A percentile compares a stretch with the other conserved stretches of the same genome.
Evolutionary conservation across 305 asterid species (phyloP).

Genomic region (Fraxinus angustifolia): DNA sequence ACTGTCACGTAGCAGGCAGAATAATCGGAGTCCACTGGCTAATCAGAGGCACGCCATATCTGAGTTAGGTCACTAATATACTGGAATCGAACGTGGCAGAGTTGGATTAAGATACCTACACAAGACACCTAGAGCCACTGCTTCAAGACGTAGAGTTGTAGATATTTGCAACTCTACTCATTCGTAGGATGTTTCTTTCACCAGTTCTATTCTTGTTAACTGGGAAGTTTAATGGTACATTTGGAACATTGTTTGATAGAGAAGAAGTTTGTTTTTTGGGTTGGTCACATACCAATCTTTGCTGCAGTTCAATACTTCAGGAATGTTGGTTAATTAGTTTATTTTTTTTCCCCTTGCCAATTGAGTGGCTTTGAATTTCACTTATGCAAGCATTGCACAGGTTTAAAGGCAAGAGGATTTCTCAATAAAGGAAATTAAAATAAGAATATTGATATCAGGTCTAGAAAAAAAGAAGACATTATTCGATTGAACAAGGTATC

Average conservation of each 20-base stretch:
- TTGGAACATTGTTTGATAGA: not conserved
- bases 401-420: not conserved
- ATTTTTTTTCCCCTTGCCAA: not conserved
- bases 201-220: not conserved
- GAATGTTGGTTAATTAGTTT: not conserved
- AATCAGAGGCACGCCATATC: slow-evolving; percentile 35
- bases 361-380: not conserved
- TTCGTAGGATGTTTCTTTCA: not conserved
- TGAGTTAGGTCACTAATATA: slow-evolving; percentile 23
- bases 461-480: not conserved
- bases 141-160: slow-evolving; percentile 22
- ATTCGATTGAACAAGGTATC: not conserved
- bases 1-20: slow-evolving; percentile 39
- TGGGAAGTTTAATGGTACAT: not conserved
- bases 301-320: not conserved
- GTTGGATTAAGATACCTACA: not conserved
- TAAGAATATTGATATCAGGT: not conserved
- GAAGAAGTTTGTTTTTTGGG: not conserved
- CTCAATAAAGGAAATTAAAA: not conserved
- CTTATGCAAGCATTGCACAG: not conserved
- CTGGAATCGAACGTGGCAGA: not conserved
- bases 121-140: slow-evolving; percentile 4
- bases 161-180: slow-evolving; percentile 33
- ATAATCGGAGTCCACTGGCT: slow-evolving; percentile 30
- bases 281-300: not conserved